These are phyloP conservation scores for Dryadomyces quercivorus DNA, from an alignment of 2,329 filamentous ascomycete species.

Conservation along the genomic window DNA sequence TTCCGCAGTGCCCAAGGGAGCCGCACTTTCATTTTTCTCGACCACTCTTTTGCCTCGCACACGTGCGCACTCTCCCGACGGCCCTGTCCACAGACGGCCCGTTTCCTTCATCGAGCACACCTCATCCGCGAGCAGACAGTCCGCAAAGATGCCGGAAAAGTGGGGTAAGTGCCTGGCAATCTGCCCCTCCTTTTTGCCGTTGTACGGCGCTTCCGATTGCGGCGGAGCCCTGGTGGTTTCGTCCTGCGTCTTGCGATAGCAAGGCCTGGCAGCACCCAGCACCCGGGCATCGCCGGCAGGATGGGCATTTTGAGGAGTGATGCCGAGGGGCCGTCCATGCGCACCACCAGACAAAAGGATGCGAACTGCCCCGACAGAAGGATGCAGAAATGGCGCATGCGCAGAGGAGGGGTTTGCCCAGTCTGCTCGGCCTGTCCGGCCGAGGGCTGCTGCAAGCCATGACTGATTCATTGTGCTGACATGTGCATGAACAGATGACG, in stretches of 20 bases:
- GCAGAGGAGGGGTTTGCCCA: no score
- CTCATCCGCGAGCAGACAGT: background rate
- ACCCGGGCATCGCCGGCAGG: no score
- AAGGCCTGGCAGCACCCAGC: no score
- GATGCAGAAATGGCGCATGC: no score
- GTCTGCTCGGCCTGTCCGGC: background rate
- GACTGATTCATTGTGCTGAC: background rate
- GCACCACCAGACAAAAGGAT: no score
- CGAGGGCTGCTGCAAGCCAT: background rate
- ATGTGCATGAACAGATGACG: constrained; percentile 18
- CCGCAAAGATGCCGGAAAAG: background rate
- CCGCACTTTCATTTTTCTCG: background rate
- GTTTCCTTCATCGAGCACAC: background rate
- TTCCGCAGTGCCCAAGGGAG: background rate
- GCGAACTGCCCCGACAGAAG: no score
- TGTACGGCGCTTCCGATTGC: no score
- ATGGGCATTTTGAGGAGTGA: no score
- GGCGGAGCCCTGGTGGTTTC: no score
- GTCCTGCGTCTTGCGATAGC: no score
- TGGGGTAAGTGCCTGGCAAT: background rate
- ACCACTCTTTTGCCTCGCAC: background rate
- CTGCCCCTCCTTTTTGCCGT: background rate
- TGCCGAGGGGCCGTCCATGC: no score
- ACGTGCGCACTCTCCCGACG: background rate
- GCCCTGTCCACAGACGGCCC: background rate